Conservation (phyloP, 169 alveolate genomes). For the Plasmodium cynomolgi region DNA sequence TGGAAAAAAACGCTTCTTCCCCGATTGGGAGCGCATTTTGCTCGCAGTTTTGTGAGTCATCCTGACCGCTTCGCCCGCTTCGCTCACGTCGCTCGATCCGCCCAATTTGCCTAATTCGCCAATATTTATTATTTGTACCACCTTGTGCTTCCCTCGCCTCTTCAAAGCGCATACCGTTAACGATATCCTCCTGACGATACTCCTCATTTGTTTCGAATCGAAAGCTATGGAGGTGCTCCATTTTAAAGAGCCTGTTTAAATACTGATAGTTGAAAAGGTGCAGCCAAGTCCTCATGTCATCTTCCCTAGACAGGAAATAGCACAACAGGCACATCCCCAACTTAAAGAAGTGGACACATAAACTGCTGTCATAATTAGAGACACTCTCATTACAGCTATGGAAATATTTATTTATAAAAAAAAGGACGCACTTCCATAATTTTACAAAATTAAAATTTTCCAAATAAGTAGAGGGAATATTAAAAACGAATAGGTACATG, state of each 20-base stretch:
- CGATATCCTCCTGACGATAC: constrained; percentile 12
- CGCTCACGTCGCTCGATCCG: no score
- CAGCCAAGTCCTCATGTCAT: constrained; percentile 37
- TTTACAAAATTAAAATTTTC: constrained; percentile 46
- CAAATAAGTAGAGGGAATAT: constrained; percentile 42
- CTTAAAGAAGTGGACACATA: constrained; percentile 27
- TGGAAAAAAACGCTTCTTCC: not conserved
- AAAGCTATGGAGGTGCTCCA: constrained; percentile 6
- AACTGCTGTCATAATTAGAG: constrained; percentile 51
- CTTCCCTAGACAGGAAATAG: constrained; percentile 10
- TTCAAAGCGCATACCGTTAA: not conserved
- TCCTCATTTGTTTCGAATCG: constrained; percentile 11
- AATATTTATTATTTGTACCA: not conserved
- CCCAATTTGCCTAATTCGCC: not conserved
- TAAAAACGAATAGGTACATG: constrained; percentile 33
- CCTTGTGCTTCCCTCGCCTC: not conserved
- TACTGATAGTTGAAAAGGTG: constrained; percentile 42
- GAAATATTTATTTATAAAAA: constrained; percentile 23
- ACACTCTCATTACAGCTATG: constrained; percentile 13
- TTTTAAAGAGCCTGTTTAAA: constrained; percentile 22
- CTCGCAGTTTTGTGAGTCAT: not conserved
- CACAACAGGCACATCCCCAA: constrained; percentile 41
- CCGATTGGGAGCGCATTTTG: not conserved
- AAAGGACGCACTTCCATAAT: constrained; percentile 15
- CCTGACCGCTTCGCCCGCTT: not conserved